A percentile compares a stretch with the other conserved stretches of the same genome.
These are phyloP conservation scores for Takashimella koratensis DNA, from an alignment of 1,284 basidiomycete genomes.

Conservation along the genomic window DNA sequence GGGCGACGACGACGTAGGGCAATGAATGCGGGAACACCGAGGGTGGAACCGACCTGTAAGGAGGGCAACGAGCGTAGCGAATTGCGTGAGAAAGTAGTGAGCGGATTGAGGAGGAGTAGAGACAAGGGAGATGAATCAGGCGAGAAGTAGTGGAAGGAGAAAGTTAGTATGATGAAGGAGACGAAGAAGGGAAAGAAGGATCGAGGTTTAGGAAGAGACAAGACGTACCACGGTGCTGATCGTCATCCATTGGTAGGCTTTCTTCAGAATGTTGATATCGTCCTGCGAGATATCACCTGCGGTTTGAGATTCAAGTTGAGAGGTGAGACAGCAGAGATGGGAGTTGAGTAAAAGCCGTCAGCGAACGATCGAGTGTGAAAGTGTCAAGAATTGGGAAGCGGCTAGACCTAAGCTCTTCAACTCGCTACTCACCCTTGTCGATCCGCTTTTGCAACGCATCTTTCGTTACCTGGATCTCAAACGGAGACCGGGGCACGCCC, in stretches of 20 bases:
- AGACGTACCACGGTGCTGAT: constrained; percentile 10
- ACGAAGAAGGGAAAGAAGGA: no score
- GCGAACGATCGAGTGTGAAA: neutral
- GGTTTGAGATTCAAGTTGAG: neutral
- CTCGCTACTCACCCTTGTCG: constrained; percentile 23
- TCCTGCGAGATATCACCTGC: constrained; percentile 33
- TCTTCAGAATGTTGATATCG: constrained; percentile 35
- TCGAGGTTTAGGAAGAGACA: no score
- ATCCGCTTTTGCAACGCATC: constrained; percentile 22
- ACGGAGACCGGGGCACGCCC: constrained; percentile 14
- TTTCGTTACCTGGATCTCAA: constrained; percentile 26
- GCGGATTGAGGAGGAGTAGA: no score
- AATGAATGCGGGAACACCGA: constrained; percentile 23
- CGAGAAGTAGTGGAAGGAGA: neutral
- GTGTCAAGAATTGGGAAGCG: no score
- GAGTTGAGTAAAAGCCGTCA: neutral
- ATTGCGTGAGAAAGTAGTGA: no score
- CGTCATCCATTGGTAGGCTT: constrained; percentile 29
- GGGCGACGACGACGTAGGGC: constrained; percentile 11
- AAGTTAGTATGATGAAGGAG: no score
- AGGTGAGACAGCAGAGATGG: neutral
- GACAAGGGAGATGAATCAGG: neutral
- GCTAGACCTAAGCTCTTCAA: no score
- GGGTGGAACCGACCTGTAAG: constrained; percentile 10
- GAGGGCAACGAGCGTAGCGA: neutral